Base-by-base conservation (phyloP, 495 filamentous ascomycete genomes). In the Friedmanniomyces simplex region DNA sequence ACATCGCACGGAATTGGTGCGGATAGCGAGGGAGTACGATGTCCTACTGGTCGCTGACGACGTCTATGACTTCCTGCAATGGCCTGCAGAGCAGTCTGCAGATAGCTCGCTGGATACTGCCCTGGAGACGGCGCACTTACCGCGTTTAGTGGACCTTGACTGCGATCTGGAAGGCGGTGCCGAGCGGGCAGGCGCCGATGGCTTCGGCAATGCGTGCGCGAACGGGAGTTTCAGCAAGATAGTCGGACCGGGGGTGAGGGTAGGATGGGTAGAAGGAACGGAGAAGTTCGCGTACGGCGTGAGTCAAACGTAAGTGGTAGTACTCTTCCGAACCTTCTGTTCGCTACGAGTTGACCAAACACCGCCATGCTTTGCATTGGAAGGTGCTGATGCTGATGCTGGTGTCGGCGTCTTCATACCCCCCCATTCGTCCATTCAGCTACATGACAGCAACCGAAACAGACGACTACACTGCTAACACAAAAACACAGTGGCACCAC, bases 211-310 rank as follows among this genome's bases (percentile, higher is more conserved):
- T 68, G 79, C 80, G 5, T 71, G 90, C 18, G 85, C 82, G 60
- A 96, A 96, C 69, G 88, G 83, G 20, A 86, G 79, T 16, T 95
- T 96, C 70, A 85, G 79, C 63, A 96, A 96, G 70, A 77, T 95
- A 16, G 76, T 83, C n/a, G 86, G 80, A 0, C 89, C 90, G 0
- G 91, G 89, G 0, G 62, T 83, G 36, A 73, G 90, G 32, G 88
- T 85, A 1, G 90, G 90, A 20, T 96, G 90, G 89, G 78, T 81
- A 0, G 90, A 96, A 66, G 83, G 76, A 16, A 81, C 84, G 2
- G 69, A 76, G 20, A 85, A 82, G 52, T 74, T 94, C 54, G 81
- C 81, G 0, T 74, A 76, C 63, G 87, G 85, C 0, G 61, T 88
- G 2, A 78, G 82, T 8, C 82, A 86, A 74, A 71, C 73, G 83